A percentile compares a stretch with the other conserved stretches of the same genome.
phyloP scores from a whole-genome alignment of 768 basidiomycete species.

The Lactarius indigo region DNA sequence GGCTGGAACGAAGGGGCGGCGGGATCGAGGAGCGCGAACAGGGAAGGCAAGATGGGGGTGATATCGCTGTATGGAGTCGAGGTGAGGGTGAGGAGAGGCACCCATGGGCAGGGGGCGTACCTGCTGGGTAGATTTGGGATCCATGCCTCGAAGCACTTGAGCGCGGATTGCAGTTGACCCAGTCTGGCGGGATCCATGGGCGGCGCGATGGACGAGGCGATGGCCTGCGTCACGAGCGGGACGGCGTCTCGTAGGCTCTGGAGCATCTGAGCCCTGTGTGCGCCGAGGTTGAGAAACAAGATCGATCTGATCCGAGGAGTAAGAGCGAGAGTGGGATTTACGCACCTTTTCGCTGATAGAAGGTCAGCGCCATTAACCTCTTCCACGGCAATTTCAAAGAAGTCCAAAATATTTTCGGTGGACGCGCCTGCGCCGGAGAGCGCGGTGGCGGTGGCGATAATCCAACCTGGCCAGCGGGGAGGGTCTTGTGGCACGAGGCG shows the following conservation, averaged over 20 bases:
- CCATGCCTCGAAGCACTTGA: conserved; percentile 85
- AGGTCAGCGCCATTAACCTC: conserved; percentile 77
- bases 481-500: conserved; percentile 60
- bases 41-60: conserved; percentile 60
- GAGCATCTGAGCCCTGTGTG: conserved; percentile 54
- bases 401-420: conserved; percentile 63
- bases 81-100: not conserved
- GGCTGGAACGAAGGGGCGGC: conserved; percentile 32
- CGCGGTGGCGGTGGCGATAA: conserved; percentile 56
- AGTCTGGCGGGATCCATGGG: conserved; percentile 33
- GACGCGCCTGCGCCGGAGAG: conserved; percentile 60
- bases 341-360: conserved; percentile 68
- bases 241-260: conserved; percentile 64
- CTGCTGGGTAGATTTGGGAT: conserved; percentile 62
- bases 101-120: conserved; percentile 38
- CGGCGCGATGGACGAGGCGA: conserved; percentile 53
- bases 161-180: conserved; percentile 60
- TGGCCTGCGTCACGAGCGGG: conserved; percentile 66
- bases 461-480: conserved; percentile 72
- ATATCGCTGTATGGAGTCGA: conserved; percentile 49
- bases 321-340: conserved; percentile 15
- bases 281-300: conserved; percentile 9
- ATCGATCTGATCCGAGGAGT: not conserved
- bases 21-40: conserved; percentile 47
- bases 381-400: conserved; percentile 80